Percentiles rank a stretch among this genome's conserved stretches.
Evolutionary conservation across 2,329 filamentous ascomycete species (phyloP).

Genomic region (Cadophora malorum): DNA sequence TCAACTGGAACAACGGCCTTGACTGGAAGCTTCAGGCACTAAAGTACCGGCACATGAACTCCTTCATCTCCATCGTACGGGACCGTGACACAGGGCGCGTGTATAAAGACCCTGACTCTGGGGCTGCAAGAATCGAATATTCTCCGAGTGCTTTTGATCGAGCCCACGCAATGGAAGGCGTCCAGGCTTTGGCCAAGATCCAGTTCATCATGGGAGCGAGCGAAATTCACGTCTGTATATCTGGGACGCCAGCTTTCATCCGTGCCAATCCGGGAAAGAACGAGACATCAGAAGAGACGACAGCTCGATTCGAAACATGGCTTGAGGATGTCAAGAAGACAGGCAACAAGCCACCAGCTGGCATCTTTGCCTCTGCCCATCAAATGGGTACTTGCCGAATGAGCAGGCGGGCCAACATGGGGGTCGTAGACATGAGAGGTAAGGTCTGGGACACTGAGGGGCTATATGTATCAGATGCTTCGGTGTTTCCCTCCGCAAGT

Average conservation of each 20-base stretch:
- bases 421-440: slow-evolving; percentile 62
- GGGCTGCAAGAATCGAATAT: slow-evolving; percentile 71
- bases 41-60: slow-evolving; percentile 70
- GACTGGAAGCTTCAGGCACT: slow-evolving; percentile 75
- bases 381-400: slow-evolving; percentile 81
- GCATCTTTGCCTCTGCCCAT: slow-evolving; percentile 69
- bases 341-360: slow-evolving; percentile 56
- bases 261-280: slow-evolving; percentile 12
- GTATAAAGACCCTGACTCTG: slow-evolving; percentile 71
- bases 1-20: slow-evolving; percentile 70
- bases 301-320: slow-evolving; percentile 66
- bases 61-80: slow-evolving; percentile 73
- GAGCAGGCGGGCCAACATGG: slow-evolving; percentile 54
- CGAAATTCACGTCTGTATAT: slow-evolving; percentile 73
- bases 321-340: slow-evolving; percentile 55
- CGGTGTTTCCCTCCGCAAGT: slow-evolving; percentile 74
- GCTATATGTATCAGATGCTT: slow-evolving; percentile 74
- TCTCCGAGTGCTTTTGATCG: slow-evolving; percentile 72
- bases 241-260: slow-evolving; percentile 66
- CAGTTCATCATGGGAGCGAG: slow-evolving; percentile 76
- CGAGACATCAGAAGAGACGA: slow-evolving; percentile 53
- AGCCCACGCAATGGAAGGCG: slow-evolving; percentile 71
- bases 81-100: slow-evolving; percentile 79
- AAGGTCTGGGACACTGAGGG: slow-evolving; percentile 68
- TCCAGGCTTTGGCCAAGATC: slow-evolving; percentile 75